Evolutionary conservation across 768 basidiomycete genomes (phyloP).

Genomic region (Daedaleopsis sinensis): DNA sequence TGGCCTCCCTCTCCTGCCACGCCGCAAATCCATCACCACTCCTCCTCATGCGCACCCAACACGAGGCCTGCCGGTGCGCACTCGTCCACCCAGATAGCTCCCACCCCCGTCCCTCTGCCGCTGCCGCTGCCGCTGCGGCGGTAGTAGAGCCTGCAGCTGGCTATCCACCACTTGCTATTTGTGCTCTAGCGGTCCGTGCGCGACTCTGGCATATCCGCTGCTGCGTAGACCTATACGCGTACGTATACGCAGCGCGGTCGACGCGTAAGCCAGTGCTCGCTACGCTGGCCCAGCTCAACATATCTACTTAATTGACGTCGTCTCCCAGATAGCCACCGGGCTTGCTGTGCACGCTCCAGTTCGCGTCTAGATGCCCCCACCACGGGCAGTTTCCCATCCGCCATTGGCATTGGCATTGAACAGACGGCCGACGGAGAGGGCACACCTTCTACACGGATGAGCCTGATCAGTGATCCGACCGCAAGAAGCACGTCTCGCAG

Average conservation of each 20-base stretch:
- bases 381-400: not conserved
- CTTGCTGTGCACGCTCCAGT: not conserved
- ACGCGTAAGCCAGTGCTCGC: not conserved
- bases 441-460: not conserved
- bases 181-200: too few species aligned
- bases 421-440: too few species aligned
- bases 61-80: slow-evolving; percentile 18
- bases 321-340: not conserved
- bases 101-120: slow-evolving; percentile 1
- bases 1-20: slow-evolving; percentile 19
- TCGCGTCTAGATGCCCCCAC: not conserved
- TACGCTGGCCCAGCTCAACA: not conserved
- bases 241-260: too few species aligned
- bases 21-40: slow-evolving; percentile 13
- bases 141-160: not conserved
- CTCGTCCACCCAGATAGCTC: not conserved
- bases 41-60: slow-evolving; percentile 5
- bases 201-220: not conserved
- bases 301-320: not conserved
- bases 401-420: too few species aligned
- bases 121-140: not conserved
- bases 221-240: too few species aligned
- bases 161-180: too few species aligned
- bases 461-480: not conserved
- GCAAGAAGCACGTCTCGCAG: not conserved